These are phyloP conservation scores for Inosperma sp. DNA, from an alignment of 768 basidiomycete genomes.

Conservation along the genomic window DNA sequence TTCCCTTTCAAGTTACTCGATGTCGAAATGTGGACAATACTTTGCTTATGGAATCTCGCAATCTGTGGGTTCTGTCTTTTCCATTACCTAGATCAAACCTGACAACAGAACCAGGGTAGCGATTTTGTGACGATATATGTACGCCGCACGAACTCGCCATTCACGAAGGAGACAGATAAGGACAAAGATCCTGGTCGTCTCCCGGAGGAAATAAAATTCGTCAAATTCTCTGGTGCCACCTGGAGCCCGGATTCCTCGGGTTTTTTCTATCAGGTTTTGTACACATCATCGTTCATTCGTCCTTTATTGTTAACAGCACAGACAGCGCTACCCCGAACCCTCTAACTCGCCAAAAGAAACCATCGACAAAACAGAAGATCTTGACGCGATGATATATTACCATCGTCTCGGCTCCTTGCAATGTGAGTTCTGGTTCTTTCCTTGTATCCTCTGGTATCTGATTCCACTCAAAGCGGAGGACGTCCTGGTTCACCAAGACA, in stretches of 20 bases:
- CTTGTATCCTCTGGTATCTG: constrained; percentile 3
- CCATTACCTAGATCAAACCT: constrained; percentile 6
- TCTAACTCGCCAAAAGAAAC: constrained; percentile 46
- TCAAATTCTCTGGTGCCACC: constrained; percentile 68
- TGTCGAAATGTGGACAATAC: constrained; percentile 64
- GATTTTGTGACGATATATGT: constrained; percentile 69
- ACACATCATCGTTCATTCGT: neutral
- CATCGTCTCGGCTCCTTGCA: constrained; percentile 70
- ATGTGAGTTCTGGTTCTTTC: constrained; percentile 35
- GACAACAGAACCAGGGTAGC: constrained; percentile 48
- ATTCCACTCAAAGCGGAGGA: constrained; percentile 50
- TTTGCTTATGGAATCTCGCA: constrained; percentile 74
- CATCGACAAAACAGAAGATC: constrained; percentile 57
- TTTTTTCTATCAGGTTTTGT: constrained; percentile 71
- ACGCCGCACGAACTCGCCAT: constrained; percentile 56
- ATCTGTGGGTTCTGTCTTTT: constrained; percentile 45
- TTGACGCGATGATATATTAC: constrained; percentile 72
- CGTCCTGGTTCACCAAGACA: constrained; percentile 60
- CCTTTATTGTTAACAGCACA: constrained; percentile 8
- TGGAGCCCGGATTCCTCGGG: constrained; percentile 81
- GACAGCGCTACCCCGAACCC: constrained; percentile 56
- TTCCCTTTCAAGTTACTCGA: constrained; percentile 52
- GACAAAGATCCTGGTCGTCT: constrained; percentile 50
- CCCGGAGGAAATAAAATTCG: constrained; percentile 63
- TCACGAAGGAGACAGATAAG: constrained; percentile 39